These are phyloP conservation scores for Amylocystis lapponica DNA, from an alignment of 768 basidiomycete species.

Conservation along the genomic window DNA sequence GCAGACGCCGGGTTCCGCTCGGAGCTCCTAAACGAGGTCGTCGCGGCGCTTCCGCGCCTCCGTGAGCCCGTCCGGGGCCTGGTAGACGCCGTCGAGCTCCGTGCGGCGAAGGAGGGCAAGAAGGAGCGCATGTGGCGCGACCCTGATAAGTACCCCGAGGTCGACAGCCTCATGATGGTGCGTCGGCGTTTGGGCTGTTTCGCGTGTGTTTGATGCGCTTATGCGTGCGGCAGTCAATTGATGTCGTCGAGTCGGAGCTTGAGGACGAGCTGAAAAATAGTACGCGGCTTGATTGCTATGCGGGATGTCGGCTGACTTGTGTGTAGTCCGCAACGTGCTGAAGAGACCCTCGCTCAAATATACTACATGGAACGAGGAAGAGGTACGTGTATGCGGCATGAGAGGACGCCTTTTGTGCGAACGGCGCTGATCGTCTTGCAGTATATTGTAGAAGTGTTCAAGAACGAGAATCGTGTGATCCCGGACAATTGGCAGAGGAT, in stretches of 20 bases:
- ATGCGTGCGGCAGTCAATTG: too few species aligned
- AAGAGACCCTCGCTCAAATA: conserved; percentile 72
- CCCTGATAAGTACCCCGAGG: conserved; percentile 42
- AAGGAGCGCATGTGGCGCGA: conserved; percentile 70
- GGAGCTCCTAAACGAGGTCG: conserved; percentile 60
- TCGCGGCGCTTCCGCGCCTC: conserved; percentile 63
- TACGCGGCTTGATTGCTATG: conserved; percentile 24
- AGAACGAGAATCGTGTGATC: conserved; percentile 39
- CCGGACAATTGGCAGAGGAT: conserved; percentile 59
- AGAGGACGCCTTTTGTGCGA: not conserved
- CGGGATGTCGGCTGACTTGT: conserved; percentile 2
- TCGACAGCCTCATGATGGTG: conserved; percentile 60
- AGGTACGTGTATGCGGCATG: conserved; percentile 39
- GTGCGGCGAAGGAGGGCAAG: conserved; percentile 57
- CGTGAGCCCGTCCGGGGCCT: conserved; percentile 48
- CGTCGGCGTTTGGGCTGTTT: conserved; percentile 15
- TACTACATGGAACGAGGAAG: conserved; percentile 58
- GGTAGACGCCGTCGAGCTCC: conserved; percentile 49
- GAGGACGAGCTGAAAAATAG: conserved; percentile 65
- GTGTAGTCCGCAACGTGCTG: conserved; percentile 62
- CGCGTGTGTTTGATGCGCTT: too few species aligned
- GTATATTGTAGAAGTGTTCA: conserved; percentile 78
- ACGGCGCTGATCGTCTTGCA: conserved; percentile 27
- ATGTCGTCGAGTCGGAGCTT: conserved; percentile 65
- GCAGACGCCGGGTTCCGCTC: conserved; percentile 51